Conservation (phyloP, 768 basidiomycete species). For the Mycena metata region DNA sequence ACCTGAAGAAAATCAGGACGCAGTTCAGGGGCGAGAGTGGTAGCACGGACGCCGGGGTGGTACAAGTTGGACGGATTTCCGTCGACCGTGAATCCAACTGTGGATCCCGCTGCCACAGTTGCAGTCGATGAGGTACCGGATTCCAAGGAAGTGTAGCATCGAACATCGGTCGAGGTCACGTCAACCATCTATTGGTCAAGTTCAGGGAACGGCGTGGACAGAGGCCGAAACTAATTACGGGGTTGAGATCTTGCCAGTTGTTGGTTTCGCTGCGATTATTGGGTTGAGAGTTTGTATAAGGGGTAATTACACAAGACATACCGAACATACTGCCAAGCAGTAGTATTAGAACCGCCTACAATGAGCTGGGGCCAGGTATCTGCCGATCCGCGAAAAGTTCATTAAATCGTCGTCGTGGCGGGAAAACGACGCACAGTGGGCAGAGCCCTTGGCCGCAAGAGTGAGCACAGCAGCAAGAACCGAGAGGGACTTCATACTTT, state of each 20-base stretch:
- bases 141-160: slow-evolving; percentile 26
- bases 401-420: too few relatives aligned
- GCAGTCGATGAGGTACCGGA: slow-evolving; percentile 44
- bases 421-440: slow-evolving; percentile 21
- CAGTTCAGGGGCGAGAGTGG: slow-evolving; percentile 4
- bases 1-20: slow-evolving; percentile 1
- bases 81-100: slow-evolving; percentile 37
- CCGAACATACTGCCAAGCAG: slow-evolving; percentile 44
- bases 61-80: slow-evolving; percentile 31
- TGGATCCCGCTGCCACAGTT: slow-evolving; percentile 47
- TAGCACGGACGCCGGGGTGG: slow-evolving; percentile 26
- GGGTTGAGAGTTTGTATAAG: neutral
- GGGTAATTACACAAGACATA: neutral
- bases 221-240: slow-evolving; percentile 10
- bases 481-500: slow-evolving; percentile 29
- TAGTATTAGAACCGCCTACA: slow-evolving; percentile 38
- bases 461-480: slow-evolving; percentile 19
- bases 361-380: slow-evolving; percentile 47
- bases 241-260: slow-evolving; percentile 33
- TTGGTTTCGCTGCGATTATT: slow-evolving; percentile 28
- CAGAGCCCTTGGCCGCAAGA: slow-evolving; percentile 25
- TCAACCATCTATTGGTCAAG: slow-evolving; percentile 6
- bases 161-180: slow-evolving; percentile 24
- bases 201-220: neutral
- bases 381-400: slow-evolving; percentile 6